Base-by-base conservation (phyloP, 345 rosid genomes). In the Bretschneidera sinensis region DNA sequence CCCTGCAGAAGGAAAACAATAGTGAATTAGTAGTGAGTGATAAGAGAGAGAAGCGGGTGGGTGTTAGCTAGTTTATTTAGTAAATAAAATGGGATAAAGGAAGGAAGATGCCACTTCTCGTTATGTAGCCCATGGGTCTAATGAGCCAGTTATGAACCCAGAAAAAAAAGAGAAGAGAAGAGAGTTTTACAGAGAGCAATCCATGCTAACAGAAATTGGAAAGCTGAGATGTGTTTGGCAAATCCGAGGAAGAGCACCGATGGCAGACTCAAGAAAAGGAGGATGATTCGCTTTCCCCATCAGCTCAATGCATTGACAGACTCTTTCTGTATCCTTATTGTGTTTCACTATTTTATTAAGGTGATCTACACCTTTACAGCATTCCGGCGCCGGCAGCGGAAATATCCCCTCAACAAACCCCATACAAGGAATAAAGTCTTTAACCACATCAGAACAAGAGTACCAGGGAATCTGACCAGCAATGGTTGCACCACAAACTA, bases 251-350 rank as follows among this genome's bases (percentile, higher is more conserved):
- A 79, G 76, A 39, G 62, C 64, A 17, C 31, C 18, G 21, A 75
- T 66, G 49, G 64, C 55, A 0, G 19, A 1, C 0, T 39, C 25
- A 1, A 66, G 31, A 33, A 78, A 74, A 21, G 77, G 70, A 61
- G 50, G 76, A 64, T 63, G 78, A 9, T 58, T 22, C 4, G 64
- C 63, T 22, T 21, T 59, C 45, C 64, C 78, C 73, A 78, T 62
- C 22, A 74, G 57, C 73, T 79, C 80, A 43, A 79, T 55, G 66
- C 83, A 79, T 45, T 47, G 59, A 34, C 83, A 79, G 16, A 79
- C 63, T 55, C 63, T 74, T 52, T n/a, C n/a, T n/a, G n/a, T 50
- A 43, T 20, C 22, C 71, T 53, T 21, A 48, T 59, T 0, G 4
- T 19, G 54, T 19, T 47, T 54, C 0, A 68, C 79, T 31, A 70